Conservation (phyloP, 345 rosid genomes). For the Cardamine occulta region DNA sequence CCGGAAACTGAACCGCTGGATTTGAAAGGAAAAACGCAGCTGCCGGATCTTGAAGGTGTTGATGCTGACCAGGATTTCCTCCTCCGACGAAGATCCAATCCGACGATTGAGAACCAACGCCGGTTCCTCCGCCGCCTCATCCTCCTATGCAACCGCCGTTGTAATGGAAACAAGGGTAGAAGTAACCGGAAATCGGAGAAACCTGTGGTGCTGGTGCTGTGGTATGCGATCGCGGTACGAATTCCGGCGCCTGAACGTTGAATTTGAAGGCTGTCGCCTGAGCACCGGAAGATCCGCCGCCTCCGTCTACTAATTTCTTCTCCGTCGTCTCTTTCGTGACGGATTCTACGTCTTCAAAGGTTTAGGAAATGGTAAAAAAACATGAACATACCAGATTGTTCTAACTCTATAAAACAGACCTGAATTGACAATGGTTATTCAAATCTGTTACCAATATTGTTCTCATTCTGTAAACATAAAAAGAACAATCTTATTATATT, state of each 20-base stretch:
- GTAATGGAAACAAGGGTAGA: slow-evolving; percentile 70
- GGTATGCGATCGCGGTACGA: slow-evolving; percentile 70
- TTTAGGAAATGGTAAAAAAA: too few species aligned
- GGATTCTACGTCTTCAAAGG: slow-evolving; percentile 47
- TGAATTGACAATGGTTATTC: too few species aligned
- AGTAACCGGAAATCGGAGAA: slow-evolving; percentile 60
- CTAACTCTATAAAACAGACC: too few species aligned
- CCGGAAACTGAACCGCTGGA: slow-evolving; percentile 52
- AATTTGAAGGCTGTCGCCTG: slow-evolving; percentile 66
- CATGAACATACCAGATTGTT: too few species aligned
- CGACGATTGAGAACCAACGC: slow-evolving; percentile 48
- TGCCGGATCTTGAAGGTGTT: slow-evolving; percentile 39
- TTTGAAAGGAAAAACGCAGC: slow-evolving; percentile 55
- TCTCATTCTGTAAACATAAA: too few species aligned
- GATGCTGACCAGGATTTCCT: slow-evolving; percentile 55
- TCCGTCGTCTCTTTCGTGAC: slow-evolving; percentile 41
- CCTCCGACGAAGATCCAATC: slow-evolving; percentile 90
- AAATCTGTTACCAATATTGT: too few species aligned
- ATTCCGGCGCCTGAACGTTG: slow-evolving; percentile 92
- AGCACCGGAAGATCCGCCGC: slow-evolving; percentile 39
- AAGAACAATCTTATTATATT: too few species aligned
- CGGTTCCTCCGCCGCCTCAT: slow-evolving; percentile 27
- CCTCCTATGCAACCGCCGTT: slow-evolving; percentile 43
- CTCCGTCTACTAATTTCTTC: slow-evolving; percentile 27
- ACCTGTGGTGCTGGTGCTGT: slow-evolving; percentile 48